Base-by-base conservation (phyloP, 768 basidiomycete genomes). In the Tylopilus balloui region DNA sequence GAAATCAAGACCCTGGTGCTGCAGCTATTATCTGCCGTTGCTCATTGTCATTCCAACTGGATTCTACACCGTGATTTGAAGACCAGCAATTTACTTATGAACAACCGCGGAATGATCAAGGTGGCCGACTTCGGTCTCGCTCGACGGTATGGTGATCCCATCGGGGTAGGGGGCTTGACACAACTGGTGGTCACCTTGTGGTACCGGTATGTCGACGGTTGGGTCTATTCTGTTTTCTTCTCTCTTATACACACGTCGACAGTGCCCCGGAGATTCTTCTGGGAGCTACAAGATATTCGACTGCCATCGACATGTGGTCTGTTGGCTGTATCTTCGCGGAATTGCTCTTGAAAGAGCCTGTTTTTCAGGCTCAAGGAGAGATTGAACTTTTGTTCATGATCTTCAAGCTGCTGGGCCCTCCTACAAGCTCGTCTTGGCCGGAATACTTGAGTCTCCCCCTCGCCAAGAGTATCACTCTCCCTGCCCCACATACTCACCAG, bases 281-380 rank as follows among this genome's bases (percentile, higher is more conserved):
- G 23, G 96, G 95, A 12, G 91, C 90, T 12, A 88, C 83, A 50
- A 89, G 86, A 29, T 99, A 99, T 68, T 88, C 92, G 13, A 99
- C 95, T 17, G 86, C 94, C 0, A 81, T 99, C 48, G 96, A 99
- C 66, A 83, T 98, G 80, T 99, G 96, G 96, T 95, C 92, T 42
- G 92, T 96, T 10, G 96, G 96, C 8, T 99, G 96, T 73, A 97
- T 99, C 57, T 97, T 98, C 61, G 94, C 90, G 13, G 96, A 99
- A 67, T 75, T 99, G 41, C 81, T 99, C 59, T 75, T 95, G 57
- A 93, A 93, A 55, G 92, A 96, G 67, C 92, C 96, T 3, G 74
- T 98, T n/a, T 92, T 98, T 66, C 95, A 94, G 70, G 93, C 94
- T n/a, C 87, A 94, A 62, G 84, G 84, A 32, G 96, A 99, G 65